Evolutionary conservation across 2,329 filamentous ascomycete genomes (phyloP).

Genomic region (Paecilomyces fulvus): DNA sequence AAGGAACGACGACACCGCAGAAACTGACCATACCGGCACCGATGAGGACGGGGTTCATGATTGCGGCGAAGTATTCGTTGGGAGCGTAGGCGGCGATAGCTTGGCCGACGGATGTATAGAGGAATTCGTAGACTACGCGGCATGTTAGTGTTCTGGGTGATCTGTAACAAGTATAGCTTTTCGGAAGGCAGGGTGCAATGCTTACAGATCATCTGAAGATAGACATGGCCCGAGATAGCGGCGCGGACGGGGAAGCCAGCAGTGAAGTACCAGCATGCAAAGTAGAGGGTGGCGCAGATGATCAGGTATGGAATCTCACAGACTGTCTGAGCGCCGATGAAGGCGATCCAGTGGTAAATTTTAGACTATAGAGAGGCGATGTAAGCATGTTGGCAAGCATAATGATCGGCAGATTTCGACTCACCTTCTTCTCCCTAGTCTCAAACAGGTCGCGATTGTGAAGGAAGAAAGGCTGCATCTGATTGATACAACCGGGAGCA

Average conservation of each 20-base stretch:
- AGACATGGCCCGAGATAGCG: slow-evolving; percentile 28
- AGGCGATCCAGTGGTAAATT: slow-evolving; percentile 53
- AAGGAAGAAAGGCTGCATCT: slow-evolving; percentile 53
- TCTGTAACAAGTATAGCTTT: no score
- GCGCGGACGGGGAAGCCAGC: slow-evolving; percentile 36
- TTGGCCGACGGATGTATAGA: slow-evolving; percentile 38
- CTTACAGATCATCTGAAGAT: slow-evolving; percentile 33
- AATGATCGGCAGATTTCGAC: neutral
- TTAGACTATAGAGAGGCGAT: slow-evolving; percentile 32
- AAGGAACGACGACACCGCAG: slow-evolving; percentile 33
- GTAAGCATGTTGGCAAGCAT: neutral
- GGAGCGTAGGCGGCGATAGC: slow-evolving; percentile 53
- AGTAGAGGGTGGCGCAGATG: slow-evolving; percentile 40
- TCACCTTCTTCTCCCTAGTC: slow-evolving; percentile 47
- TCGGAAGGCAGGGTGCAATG: neutral
- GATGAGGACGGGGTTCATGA: slow-evolving; percentile 50
- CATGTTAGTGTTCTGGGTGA: neutral
- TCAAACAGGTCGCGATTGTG: slow-evolving; percentile 51
- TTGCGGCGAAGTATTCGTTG: slow-evolving; percentile 51
- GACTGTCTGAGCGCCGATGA: slow-evolving; percentile 45
- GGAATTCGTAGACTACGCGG: slow-evolving; percentile 31
- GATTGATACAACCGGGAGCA: slow-evolving; percentile 49
- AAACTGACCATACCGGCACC: slow-evolving; percentile 35
- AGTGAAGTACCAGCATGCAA: slow-evolving; percentile 51
- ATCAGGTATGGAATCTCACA: slow-evolving; percentile 41